Percentiles rank a stretch among this genome's conserved stretches.
These are phyloP conservation scores for Umbelopsis sp. DNA, from an alignment of 371 early-diverging fungal species.

Conservation along the genomic window DNA sequence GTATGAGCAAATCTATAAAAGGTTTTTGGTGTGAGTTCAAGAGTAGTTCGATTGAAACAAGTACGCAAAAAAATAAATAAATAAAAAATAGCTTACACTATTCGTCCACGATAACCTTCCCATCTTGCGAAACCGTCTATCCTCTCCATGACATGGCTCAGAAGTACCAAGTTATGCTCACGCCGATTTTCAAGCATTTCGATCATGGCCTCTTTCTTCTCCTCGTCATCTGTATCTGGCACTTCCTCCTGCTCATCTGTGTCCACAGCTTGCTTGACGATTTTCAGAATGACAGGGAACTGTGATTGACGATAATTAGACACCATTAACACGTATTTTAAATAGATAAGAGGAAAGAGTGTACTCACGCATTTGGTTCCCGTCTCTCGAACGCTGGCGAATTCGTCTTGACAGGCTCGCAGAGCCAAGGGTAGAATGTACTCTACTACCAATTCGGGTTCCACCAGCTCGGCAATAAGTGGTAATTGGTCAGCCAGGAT, in stretches of 20 bases:
- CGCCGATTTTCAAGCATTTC: constrained; percentile 33
- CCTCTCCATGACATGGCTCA: constrained; percentile 54
- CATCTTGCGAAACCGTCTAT: constrained; percentile 51
- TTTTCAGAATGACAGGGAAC: constrained; percentile 52
- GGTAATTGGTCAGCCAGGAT: constrained; percentile 57
- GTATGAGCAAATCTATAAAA: constrained; percentile 39
- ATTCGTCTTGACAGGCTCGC: constrained; percentile 60
- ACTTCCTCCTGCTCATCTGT: constrained; percentile 44
- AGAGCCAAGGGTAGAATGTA: constrained; percentile 57
- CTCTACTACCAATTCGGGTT: constrained; percentile 54
- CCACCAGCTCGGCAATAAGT: constrained; percentile 52
- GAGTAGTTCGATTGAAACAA: background rate
- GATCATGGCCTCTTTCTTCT: constrained; percentile 9
- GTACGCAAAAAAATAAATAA: background rate
- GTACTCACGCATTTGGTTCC: constrained; percentile 54
- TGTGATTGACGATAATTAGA: constrained; percentile 8
- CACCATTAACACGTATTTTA: background rate
- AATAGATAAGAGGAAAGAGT: background rate
- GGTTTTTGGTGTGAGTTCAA: background rate
- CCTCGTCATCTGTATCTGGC: constrained; percentile 35
- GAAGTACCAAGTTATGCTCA: constrained; percentile 42
- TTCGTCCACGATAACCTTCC: constrained; percentile 41
- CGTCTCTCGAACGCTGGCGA: constrained; percentile 59
- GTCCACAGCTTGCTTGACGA: constrained; percentile 51
- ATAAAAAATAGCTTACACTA: constrained; percentile 34